Conservation (phyloP, 169 alveolate species). For the Fabrea salina region DNA sequence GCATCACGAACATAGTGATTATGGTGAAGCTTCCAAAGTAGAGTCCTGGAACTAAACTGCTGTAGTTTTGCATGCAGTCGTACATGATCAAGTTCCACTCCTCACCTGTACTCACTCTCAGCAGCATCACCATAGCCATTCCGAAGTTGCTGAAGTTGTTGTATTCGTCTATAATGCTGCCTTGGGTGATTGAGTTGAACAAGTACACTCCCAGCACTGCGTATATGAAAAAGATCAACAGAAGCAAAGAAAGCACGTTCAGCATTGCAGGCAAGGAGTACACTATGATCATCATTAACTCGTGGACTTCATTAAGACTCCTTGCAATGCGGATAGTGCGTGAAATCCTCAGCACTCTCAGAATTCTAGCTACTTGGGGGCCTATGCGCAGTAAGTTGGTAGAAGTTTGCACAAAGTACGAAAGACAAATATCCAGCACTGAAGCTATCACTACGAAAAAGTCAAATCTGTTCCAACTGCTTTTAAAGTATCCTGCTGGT, state of each 20-base stretch:
- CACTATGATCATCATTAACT: slow-evolving; percentile 65
- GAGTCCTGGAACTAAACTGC: neutral
- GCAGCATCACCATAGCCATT: slow-evolving; percentile 54
- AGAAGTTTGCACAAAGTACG: neutral
- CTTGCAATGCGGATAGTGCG: slow-evolving; percentile 72
- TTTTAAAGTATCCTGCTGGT: slow-evolving; percentile 46
- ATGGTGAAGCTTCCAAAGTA: neutral
- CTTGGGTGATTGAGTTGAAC: slow-evolving; percentile 62
- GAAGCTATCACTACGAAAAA: slow-evolving; percentile 73
- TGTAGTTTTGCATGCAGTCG: slow-evolving; percentile 11
- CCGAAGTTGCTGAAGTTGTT: slow-evolving; percentile 65
- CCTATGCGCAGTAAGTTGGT: slow-evolving; percentile 21
- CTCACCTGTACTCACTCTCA: slow-evolving; percentile 72
- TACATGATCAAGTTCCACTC: slow-evolving; percentile 62
- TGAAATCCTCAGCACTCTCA: slow-evolving; percentile 77
- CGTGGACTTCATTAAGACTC: slow-evolving; percentile 69
- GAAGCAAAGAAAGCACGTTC: slow-evolving; percentile 66
- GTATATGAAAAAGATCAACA: slow-evolving; percentile 73
- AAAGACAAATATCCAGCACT: slow-evolving; percentile 51
- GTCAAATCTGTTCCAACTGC: slow-evolving; percentile 76
- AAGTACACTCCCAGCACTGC: slow-evolving; percentile 78
- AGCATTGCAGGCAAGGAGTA: slow-evolving; percentile 72
- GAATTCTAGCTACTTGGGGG: slow-evolving; percentile 68
- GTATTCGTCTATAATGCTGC: slow-evolving; percentile 54
- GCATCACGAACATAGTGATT: slow-evolving; percentile 22